A percentile compares a stretch with the other conserved stretches of the same genome.
Evolutionary conservation across 202 grass and related monocot genomes (phyloP).

Genomic region (Dendrocalamus latiflorus): DNA sequence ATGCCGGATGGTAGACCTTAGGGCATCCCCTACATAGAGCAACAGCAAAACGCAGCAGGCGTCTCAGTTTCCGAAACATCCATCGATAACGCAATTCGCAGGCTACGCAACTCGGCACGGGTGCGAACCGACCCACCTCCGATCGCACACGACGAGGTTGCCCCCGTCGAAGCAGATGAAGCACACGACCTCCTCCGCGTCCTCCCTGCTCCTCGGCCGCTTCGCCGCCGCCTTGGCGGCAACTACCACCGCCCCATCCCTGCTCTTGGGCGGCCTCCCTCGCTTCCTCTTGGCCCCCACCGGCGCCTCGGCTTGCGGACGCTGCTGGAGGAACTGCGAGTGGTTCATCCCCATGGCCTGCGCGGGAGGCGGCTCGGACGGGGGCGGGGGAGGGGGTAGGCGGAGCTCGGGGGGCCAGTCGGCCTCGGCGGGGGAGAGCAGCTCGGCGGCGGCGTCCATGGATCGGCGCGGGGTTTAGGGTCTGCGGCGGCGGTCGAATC

Average conservation of each 20-base stretch:
- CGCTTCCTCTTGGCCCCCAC: constrained; percentile 30
- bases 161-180: constrained; percentile 99
- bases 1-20: constrained; percentile 94
- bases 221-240: background rate
- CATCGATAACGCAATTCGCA: background rate
- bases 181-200: constrained; percentile 92
- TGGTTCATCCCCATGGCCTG: constrained; percentile 14
- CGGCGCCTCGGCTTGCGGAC: background rate
- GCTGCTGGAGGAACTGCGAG: constrained; percentile 42
- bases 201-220: constrained; percentile 34
- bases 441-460: constrained; percentile 9
- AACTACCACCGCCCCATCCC: background rate
- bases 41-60: background rate
- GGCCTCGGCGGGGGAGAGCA: background rate
- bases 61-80: background rate
- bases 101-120: background rate
- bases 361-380: background rate
- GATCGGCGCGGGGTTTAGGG: constrained; percentile 10
- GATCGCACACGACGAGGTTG: constrained; percentile 88
- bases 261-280: constrained; percentile 47
- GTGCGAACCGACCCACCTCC: constrained; percentile 48
- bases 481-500: background rate
- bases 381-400: background rate
- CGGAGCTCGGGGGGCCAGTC: constrained; percentile 34
- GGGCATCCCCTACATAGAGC: constrained; percentile 62